These are phyloP conservation scores for Leccinum fallax DNA, from an alignment of 1,284 basidiomycete species.

Conservation along the genomic window DNA sequence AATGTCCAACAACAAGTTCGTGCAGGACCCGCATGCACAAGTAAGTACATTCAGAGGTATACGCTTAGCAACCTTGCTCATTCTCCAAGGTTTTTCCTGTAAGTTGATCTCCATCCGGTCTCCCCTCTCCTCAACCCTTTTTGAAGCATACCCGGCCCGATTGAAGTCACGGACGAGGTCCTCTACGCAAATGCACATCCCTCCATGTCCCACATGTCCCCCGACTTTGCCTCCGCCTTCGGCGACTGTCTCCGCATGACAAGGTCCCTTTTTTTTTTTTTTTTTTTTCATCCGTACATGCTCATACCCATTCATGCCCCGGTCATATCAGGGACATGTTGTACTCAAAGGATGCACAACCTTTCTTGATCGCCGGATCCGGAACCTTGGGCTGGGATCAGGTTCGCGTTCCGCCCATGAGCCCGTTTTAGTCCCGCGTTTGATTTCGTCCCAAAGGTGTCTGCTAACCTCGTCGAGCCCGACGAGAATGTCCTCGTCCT, in stretches of 20 bases:
- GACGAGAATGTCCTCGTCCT: slow-evolving; percentile 84
- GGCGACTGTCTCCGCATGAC: slow-evolving; percentile 91
- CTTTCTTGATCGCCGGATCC: slow-evolving; percentile 89
- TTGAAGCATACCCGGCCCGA: slow-evolving; percentile 77
- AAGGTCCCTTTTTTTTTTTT: slow-evolving; percentile 53
- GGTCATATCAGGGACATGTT: slow-evolving; percentile 62
- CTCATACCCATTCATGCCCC: neutral
- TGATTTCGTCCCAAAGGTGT: slow-evolving; percentile 49
- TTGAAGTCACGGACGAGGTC: slow-evolving; percentile 81
- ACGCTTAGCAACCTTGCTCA: neutral
- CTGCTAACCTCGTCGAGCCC: slow-evolving; percentile 80
- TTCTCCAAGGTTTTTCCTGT: slow-evolving; percentile 62
- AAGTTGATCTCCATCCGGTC: slow-evolving; percentile 28
- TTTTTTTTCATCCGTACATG: neutral
- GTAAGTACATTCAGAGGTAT: slow-evolving; percentile 37
- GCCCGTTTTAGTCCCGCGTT: neutral
- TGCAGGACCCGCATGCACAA: slow-evolving; percentile 59
- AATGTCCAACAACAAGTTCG: slow-evolving; percentile 1
- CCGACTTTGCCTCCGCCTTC: slow-evolving; percentile 89
- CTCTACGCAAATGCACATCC: slow-evolving; percentile 86
- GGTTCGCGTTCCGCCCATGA: slow-evolving; percentile 38
- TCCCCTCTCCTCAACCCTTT: neutral
- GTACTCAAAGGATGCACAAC: slow-evolving; percentile 77
- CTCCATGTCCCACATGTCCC: slow-evolving; percentile 88
- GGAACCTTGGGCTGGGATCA: slow-evolving; percentile 97